Evolutionary conservation across 495 filamentous ascomycete species (phyloP), one percentile per base, ranked within the genome.

Genomic region (Entonaema liquescens): DNA sequence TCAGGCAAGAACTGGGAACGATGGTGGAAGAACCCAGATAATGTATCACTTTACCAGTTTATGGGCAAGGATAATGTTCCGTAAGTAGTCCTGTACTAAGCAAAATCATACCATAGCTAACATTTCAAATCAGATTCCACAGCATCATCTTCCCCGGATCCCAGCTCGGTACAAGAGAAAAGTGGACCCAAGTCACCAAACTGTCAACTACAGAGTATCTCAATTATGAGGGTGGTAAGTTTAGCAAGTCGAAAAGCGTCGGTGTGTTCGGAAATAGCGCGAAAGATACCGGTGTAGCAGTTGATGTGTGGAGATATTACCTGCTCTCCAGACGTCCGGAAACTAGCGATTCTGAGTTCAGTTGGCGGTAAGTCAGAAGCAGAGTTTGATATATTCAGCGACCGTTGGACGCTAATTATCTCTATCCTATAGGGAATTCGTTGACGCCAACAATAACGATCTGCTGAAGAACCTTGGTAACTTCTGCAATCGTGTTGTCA

Each of bases 41-140:
- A 97, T 40, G 95, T 98, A 35, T 87, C 90, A 75, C 88, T 99
- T 5, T 98, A 95, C 79, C 95, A 99, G 79, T 98, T 98, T 86
- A 90, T 98, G 88, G 95, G 95, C 79, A 98, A 98, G 80, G 95
- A 98, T 82, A 98, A 98, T 68, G 93, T 97, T 11, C 91, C 92
- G 23, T 98, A 94, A 82, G 94, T 96, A 79, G 9, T 40, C 21
- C n/a, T 23, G 15, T 25, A 5, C 55, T 8, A 19, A 42, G 7
- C 0, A 13, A 59, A 28, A 23, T 19, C 5, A 42, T 15, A 38
- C 25, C 9, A 29, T 8, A 35, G 17, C 71, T 73, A 56, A 73
- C 28, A 21, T 35, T 42, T 56, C 25, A 49, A 66, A 62, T 42
- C 49, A 67, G 73, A 4, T 80, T 80, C 66, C 79, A 79, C 60